Conservation (phyloP, 148 eudicot genomes). For the Nepenthes gracilis region DNA sequence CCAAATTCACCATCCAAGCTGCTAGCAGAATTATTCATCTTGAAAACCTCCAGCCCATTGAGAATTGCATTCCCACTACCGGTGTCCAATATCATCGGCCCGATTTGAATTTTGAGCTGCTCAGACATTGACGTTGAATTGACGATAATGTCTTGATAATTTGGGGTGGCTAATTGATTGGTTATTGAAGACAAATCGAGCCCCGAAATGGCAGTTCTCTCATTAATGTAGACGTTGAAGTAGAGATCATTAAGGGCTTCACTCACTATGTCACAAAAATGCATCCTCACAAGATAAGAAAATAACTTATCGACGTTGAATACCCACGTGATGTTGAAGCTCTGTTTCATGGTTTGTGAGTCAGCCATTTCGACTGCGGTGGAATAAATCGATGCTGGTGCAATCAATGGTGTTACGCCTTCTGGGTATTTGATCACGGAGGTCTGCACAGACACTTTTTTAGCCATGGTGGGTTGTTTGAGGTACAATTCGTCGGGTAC, state of each 20-base stretch:
- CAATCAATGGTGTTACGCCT: slow-evolving; percentile 43
- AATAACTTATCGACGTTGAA: slow-evolving; percentile 33
- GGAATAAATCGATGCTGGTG: slow-evolving; percentile 55
- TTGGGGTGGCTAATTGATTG: slow-evolving; percentile 36
- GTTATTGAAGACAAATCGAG: slow-evolving; percentile 56
- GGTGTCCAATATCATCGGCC: slow-evolving; percentile 31
- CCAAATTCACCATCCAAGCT: slow-evolving; percentile 74
- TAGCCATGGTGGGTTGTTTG: slow-evolving; percentile 18
- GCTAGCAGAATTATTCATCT: slow-evolving; percentile 57
- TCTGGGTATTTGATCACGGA: slow-evolving; percentile 36
- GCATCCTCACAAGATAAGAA: slow-evolving; percentile 52
- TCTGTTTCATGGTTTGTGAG: slow-evolving; percentile 21
- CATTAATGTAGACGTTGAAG: slow-evolving; percentile 59
- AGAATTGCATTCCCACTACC: slow-evolving; percentile 55
- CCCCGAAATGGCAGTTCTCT: slow-evolving; percentile 43
- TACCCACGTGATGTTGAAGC: slow-evolving; percentile 62
- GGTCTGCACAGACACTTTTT: slow-evolving; percentile 26
- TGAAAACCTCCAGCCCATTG: slow-evolving; percentile 64
- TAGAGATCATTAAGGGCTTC: slow-evolving; percentile 49
- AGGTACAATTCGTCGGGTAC: slow-evolving; percentile 26
- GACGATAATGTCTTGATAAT: slow-evolving; percentile 51
- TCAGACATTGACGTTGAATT: slow-evolving; percentile 30
- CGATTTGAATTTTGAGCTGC: slow-evolving; percentile 40
- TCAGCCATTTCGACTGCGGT: slow-evolving; percentile 65
- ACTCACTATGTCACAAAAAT: slow-evolving; percentile 76